Percentiles rank a stretch among this genome's conserved stretches.
phyloP scores from a whole-genome alignment of 139 green algal species.

The Ulvella scutata region DNA sequence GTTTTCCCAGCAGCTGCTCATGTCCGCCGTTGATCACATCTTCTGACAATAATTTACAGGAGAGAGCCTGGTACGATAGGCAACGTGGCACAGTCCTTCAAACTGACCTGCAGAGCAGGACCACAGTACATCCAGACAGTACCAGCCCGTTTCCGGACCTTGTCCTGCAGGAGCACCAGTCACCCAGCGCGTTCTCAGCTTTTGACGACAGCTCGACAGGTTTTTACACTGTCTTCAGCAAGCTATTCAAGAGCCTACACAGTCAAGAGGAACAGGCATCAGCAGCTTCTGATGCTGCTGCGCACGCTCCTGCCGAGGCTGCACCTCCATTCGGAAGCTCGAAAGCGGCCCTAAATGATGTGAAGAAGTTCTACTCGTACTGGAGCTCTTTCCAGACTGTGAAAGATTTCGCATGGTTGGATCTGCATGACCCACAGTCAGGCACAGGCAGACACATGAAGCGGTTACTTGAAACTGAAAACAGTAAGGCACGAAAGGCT shows the following conservation, averaged over 20 bases:
- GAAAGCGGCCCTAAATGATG: conserved; percentile 18
- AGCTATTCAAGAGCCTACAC: conserved; percentile 60
- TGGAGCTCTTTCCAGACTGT: conserved; percentile 67
- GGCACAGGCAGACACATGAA: conserved; percentile 66
- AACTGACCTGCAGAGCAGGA: no score
- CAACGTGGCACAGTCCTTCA: no score
- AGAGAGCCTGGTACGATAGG: conserved; percentile 65
- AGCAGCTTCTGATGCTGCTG: not conserved
- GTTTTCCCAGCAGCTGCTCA: no score
- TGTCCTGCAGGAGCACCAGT: no score
- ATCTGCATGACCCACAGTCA: conserved; percentile 63
- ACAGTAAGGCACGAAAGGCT: conserved; percentile 42
- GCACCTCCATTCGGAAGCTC: conserved; percentile 15
- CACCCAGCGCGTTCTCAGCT: conserved; percentile 46
- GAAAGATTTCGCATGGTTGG: conserved; percentile 76
- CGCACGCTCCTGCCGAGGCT: not conserved
- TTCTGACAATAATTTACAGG: not conserved
- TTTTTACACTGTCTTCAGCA: conserved; percentile 83
- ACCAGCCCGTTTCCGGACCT: no score
- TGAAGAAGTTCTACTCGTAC: conserved; percentile 66
- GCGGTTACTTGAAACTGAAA: conserved; percentile 86
- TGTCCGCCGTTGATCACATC: no score
- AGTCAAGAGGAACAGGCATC: conserved; percentile 35
- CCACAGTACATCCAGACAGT: no score
- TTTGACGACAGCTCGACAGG: conserved; percentile 62